phyloP scores from a whole-genome alignment of 371 early-diverging fungal species.

The Mortierella polycephala region DNA sequence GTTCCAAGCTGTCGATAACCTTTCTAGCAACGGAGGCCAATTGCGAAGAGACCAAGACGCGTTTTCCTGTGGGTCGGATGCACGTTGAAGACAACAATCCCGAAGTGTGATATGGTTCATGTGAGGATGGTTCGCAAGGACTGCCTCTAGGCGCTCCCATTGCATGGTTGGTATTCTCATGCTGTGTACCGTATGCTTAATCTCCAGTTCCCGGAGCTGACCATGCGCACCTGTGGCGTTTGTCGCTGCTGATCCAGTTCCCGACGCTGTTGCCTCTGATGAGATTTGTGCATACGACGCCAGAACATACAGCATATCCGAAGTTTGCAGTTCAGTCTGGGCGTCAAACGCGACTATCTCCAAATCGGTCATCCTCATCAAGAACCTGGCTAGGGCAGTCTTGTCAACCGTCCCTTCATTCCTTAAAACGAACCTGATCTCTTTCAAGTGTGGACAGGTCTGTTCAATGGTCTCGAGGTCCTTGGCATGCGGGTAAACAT shows the following conservation, averaged over 20 bases:
- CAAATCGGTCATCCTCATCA: constrained; percentile 12
- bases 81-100: neutral
- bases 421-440: constrained; percentile 15
- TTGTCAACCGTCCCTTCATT: constrained; percentile 1
- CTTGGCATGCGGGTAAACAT: constrained; percentile 14
- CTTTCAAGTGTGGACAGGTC: constrained; percentile 17
- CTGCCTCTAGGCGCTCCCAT: constrained; percentile 6
- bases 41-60: neutral
- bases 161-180: neutral
- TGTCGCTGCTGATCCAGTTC: neutral
- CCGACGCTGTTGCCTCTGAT: too few relatives aligned
- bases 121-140: constrained; percentile 2
- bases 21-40: neutral
- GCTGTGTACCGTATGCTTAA: neutral
- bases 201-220: neutral
- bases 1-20: neutral
- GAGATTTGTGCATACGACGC: constrained; percentile 11
- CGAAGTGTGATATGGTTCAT: neutral
- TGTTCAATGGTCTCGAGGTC: constrained; percentile 30
- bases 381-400: constrained; percentile 3
- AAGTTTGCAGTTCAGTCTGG: neutral
- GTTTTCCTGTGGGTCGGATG: neutral
- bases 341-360: constrained; percentile 24
- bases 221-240: neutral
- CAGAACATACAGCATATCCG: constrained; percentile 11